Evolutionary conservation across 345 rosid species (phyloP).

Genomic region (Eucalyptus tenuipes): DNA sequence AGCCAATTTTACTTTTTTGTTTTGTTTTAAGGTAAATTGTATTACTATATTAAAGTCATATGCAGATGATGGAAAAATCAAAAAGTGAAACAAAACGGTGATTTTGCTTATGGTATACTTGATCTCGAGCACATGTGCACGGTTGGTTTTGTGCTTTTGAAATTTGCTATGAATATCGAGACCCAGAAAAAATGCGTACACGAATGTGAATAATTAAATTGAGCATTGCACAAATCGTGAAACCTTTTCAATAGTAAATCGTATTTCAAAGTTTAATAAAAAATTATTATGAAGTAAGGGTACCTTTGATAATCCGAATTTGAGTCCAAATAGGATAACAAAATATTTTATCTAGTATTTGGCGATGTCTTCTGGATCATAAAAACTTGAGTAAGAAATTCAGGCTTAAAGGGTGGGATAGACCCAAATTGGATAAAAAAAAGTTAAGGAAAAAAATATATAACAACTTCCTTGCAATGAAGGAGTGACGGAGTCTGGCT

Average conservation of each 20-base stretch:
- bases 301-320: too few species aligned
- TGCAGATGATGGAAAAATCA: not conserved
- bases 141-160: not conserved
- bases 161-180: not conserved
- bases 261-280: not conserved
- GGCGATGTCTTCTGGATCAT: slow-evolving; percentile 26
- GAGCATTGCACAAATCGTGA: not conserved
- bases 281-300: not conserved
- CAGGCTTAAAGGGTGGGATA: not conserved
- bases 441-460: not conserved
- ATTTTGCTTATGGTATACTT: not conserved
- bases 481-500: not conserved
- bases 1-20: not conserved
- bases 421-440: not conserved
- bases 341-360: slow-evolving; percentile 38
- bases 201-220: not conserved
- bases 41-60: not conserved
- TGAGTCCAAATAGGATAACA: too few species aligned
- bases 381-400: not conserved
- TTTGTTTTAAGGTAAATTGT: not conserved
- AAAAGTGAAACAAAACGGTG: not conserved
- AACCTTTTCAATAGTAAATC: not conserved
- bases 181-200: not conserved
- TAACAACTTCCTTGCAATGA: not conserved
- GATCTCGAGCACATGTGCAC: not conserved